Evolutionary conservation across 306 rosid species (phyloP).

Genomic region (Crataegus laevigata): DNA sequence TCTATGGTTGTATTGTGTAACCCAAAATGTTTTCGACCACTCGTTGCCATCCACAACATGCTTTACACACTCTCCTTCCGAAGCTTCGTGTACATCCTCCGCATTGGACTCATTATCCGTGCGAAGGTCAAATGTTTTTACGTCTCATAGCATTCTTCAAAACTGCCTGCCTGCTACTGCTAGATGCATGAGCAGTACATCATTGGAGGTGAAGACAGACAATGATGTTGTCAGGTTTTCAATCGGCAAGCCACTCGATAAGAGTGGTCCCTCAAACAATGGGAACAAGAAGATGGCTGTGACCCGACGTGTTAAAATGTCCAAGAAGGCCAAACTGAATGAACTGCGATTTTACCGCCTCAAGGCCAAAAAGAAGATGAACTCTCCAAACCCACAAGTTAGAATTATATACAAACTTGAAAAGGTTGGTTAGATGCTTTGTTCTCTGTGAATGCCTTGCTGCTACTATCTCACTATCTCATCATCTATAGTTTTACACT

Average conservation of each 20-base stretch:
- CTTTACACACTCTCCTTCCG: conserved; percentile 15
- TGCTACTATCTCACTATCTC: not conserved
- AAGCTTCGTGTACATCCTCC: conserved; percentile 5
- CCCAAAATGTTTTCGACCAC: conserved; percentile 24
- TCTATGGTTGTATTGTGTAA: conserved; percentile 19
- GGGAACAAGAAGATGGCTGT: conserved; percentile 8
- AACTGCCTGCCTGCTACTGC: conserved; percentile 30
- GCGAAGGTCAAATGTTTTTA: conserved; percentile 18
- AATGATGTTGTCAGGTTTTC: conserved; percentile 55
- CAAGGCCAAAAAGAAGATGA: conserved; percentile 83
- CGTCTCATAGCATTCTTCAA: conserved; percentile 18
- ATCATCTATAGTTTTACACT: not conserved
- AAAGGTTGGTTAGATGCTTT: conserved; percentile 54
- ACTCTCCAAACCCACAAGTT: conserved; percentile 84
- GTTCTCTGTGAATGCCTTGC: not conserved
- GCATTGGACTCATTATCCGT: conserved; percentile 8
- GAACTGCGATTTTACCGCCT: conserved; percentile 73
- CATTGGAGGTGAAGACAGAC: conserved; percentile 48
- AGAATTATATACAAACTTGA: conserved; percentile 78
- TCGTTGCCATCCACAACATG: conserved; percentile 22
- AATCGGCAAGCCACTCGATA: conserved; percentile 18
- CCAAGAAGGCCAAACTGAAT: conserved; percentile 67
- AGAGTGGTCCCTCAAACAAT: conserved; percentile 8
- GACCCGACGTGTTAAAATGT: conserved; percentile 35
- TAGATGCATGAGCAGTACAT: conserved; percentile 42